These are phyloP conservation scores for Colletotrichum coccodes DNA, from an alignment of 2,329 filamentous ascomycete genomes.

Conservation along the genomic window DNA sequence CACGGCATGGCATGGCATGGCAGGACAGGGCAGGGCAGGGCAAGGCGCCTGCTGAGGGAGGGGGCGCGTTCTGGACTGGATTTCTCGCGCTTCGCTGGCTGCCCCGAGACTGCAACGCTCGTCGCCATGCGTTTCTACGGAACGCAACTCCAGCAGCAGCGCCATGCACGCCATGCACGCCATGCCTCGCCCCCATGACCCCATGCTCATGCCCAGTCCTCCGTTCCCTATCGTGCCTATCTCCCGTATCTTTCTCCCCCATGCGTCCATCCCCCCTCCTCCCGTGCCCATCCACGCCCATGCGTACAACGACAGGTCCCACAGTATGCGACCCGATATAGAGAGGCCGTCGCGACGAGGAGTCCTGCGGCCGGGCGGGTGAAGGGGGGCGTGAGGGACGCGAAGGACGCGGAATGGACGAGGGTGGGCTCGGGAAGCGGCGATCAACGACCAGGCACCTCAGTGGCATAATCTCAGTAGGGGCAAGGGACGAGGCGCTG, in stretches of 20 bases:
- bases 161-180: not conserved
- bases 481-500: not conserved
- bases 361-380: constrained; percentile 4
- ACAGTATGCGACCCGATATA: not conserved
- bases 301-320: not conserved
- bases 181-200: not conserved
- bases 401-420: not conserved
- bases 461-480: not conserved
- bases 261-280: not conserved
- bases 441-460: not conserved
- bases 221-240: not conserved
- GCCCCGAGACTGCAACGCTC: not conserved
- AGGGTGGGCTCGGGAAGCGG: not conserved
- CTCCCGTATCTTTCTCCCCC: not conserved
- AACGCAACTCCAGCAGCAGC: not conserved
- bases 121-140: not conserved
- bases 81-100: not conserved
- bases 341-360: constrained; percentile 4
- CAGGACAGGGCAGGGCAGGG: not conserved
- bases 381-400: not conserved
- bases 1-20: not conserved
- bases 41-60: not conserved
- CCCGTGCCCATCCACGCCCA: not conserved
- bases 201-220: not conserved
- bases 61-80: not conserved